A percentile compares a stretch with the other conserved stretches of the same genome.
These are phyloP conservation scores for Haematococcus sp. DNA, from an alignment of 139 green algal species.

Conservation along the genomic window DNA sequence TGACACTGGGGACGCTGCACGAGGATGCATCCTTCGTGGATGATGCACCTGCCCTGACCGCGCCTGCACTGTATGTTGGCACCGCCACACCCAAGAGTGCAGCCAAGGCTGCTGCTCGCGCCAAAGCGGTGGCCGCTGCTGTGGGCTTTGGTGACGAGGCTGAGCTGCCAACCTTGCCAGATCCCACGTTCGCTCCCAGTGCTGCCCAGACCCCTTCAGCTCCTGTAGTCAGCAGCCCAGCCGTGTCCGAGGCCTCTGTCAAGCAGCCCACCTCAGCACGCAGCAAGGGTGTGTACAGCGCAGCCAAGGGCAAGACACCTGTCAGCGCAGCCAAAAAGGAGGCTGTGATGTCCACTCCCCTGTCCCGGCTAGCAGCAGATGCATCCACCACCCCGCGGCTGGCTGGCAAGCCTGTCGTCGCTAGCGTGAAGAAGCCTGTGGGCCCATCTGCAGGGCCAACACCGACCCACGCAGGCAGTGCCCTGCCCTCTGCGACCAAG, in stretches of 20 bases:
- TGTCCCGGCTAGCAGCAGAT: too few species aligned
- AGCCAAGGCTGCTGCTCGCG: neutral
- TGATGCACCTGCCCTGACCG: neutral
- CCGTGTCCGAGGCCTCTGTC: neutral
- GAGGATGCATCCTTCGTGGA: slow-evolving; percentile 7
- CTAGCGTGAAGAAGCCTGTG: too few species aligned
- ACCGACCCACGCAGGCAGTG: too few species aligned
- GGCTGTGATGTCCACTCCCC: too few species aligned
- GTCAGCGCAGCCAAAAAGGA: too few species aligned
- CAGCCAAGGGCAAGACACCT: too few species aligned
- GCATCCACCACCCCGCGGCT: too few species aligned
- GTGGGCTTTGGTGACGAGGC: neutral
- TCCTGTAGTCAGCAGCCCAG: neutral
- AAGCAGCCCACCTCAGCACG: too few species aligned
- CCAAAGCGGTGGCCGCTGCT: neutral
- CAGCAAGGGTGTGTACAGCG: too few species aligned
- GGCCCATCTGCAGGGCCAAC: too few species aligned
- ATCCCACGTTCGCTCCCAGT: neutral
- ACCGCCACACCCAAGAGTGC: neutral
- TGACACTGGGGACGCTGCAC: slow-evolving; percentile 4
- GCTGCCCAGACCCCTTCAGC: neutral
- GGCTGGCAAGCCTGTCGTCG: too few species aligned
- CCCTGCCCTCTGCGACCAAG: too few species aligned
- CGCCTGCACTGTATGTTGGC: neutral
- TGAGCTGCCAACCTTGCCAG: slow-evolving; percentile 9